phyloP scores from a whole-genome alignment of 441 rosid species.

The Sinapis alba region DNA sequence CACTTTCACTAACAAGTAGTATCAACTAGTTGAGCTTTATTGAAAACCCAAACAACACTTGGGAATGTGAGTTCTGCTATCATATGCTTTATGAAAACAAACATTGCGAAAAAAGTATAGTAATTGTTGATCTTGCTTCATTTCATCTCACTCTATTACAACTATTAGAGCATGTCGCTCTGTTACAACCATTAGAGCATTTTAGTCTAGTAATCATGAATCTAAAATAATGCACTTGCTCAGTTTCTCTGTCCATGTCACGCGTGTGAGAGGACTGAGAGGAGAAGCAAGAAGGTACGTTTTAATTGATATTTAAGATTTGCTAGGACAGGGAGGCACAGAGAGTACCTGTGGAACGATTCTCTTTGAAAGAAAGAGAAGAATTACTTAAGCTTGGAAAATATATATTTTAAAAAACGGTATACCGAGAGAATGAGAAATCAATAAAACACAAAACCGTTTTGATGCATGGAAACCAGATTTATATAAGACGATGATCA shows the following conservation, averaged over 20 bases:
- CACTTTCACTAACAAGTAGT: neutral
- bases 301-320: slow-evolving; percentile 11
- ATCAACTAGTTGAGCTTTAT: neutral
- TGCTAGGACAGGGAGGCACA: slow-evolving; percentile 15
- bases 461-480: neutral
- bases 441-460: slow-evolving; percentile 24
- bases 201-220: neutral
- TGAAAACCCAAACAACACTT: neutral
- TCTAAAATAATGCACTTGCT: neutral
- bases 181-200: neutral
- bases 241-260: neutral
- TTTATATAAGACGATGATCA: slow-evolving; percentile 22
- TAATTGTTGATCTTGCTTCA: neutral
- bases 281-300: neutral
- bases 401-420: neutral
- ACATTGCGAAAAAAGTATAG: neutral
- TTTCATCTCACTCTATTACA: slow-evolving; percentile 9
- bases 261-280: neutral
- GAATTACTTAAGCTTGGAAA: slow-evolving; percentile 8
- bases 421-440: slow-evolving; percentile 15
- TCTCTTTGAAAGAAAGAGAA: neutral
- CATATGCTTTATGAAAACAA: neutral
- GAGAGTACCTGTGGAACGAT: slow-evolving; percentile 23
- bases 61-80: neutral
- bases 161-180: neutral